phyloP scores from a whole-genome alignment of 1,139 yeast species.

The Yamadazyma taylorii region DNA sequence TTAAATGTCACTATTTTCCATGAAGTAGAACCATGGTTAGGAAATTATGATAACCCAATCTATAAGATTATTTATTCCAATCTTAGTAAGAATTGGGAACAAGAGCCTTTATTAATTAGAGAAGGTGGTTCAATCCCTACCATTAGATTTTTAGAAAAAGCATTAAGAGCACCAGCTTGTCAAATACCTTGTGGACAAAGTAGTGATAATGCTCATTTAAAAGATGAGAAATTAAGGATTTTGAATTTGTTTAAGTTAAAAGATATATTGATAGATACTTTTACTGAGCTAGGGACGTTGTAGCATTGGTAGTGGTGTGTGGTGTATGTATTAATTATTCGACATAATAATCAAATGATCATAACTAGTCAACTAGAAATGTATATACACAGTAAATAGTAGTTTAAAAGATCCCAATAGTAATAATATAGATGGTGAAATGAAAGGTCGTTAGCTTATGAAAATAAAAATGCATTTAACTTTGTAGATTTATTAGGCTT shows the following conservation, averaged over 20 bases:
- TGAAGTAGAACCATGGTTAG: conserved; percentile 96
- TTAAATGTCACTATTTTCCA: conserved; percentile 62
- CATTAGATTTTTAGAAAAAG: conserved; percentile 78
- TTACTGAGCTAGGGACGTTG: conserved; percentile 33
- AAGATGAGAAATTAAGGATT: conserved; percentile 80
- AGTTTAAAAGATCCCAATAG: background rate
- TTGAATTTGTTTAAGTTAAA: conserved; percentile 75
- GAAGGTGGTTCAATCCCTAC: conserved; percentile 98
- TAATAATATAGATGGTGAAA: background rate
- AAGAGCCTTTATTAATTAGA: conserved; percentile 77
- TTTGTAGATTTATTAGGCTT: conserved; percentile 19
- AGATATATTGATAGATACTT: conserved; percentile 57
- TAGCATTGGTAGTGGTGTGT: too few relatives aligned
- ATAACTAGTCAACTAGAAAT: too few relatives aligned
- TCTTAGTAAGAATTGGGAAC: conserved; percentile 61
- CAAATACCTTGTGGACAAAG: conserved; percentile 97
- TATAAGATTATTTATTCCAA: conserved; percentile 65
- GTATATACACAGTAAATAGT: too few relatives aligned
- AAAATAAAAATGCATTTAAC: conserved; percentile 32
- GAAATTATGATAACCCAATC: conserved; percentile 74
- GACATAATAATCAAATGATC: too few relatives aligned
- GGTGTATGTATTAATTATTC: too few relatives aligned
- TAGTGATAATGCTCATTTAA: conserved; percentile 90
- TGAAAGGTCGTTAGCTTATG: conserved; percentile 6
- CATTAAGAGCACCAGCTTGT: conserved; percentile 84